Conservation (phyloP, 306 rosid genomes). For the Vigna unguiculata region DNA sequence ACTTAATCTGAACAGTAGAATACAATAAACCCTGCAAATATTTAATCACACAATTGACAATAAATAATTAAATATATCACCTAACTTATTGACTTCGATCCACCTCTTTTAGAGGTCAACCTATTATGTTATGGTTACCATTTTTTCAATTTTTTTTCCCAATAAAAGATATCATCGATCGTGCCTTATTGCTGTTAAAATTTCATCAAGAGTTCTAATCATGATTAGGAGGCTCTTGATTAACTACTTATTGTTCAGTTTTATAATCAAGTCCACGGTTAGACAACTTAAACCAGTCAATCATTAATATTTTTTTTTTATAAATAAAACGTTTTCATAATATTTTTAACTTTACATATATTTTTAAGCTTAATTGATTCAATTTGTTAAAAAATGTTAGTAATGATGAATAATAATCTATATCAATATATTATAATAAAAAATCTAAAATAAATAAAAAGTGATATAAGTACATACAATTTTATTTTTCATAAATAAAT, state of each 20-base stretch:
- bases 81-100: constrained; percentile 39
- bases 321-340: background rate
- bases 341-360: no score
- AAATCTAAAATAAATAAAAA: no score
- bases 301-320: background rate
- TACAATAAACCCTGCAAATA: constrained; percentile 22
- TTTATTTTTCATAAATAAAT: no score
- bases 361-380: no score
- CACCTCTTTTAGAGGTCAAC: constrained; percentile 14
- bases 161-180: background rate
- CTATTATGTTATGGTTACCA: background rate
- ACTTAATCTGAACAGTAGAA: background rate
- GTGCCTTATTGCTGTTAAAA: background rate
- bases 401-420: no score
- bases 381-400: no score
- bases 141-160: background rate
- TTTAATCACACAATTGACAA: constrained; percentile 40
- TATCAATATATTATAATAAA: no score
- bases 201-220: background rate
- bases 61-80: constrained; percentile 6
- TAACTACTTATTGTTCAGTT: background rate
- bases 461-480: no score
- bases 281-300: background rate
- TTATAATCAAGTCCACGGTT: background rate
- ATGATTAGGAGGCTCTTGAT: background rate